Conservation (phyloP, 1,284 basidiomycete genomes). For the Volvariella volvacea region DNA sequence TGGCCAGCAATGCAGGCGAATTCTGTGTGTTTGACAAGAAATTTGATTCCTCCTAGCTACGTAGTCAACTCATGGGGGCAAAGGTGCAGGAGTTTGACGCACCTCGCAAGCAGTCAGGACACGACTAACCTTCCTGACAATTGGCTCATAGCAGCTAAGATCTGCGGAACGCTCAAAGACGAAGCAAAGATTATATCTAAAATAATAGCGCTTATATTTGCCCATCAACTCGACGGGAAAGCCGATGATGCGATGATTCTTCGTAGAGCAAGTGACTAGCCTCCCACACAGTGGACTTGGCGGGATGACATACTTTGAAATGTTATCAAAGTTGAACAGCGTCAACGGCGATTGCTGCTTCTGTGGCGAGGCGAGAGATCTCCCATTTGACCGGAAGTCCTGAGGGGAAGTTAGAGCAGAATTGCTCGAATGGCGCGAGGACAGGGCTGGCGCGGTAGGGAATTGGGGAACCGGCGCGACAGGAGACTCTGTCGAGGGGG, state of each 20-base stretch:
- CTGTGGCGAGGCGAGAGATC: conserved; percentile 39
- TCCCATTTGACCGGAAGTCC: conserved; percentile 33
- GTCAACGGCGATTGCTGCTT: conserved; percentile 43
- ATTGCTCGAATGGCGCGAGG: conserved; percentile 38
- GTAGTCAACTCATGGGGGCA: not conserved
- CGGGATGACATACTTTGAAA: conserved; percentile 94
- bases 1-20: conserved; percentile 70
- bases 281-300: conserved; percentile 82
- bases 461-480: conserved; percentile 16
- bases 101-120: conserved; percentile 88
- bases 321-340: conserved; percentile 87
- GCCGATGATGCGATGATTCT: conserved; percentile 77
- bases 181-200: conserved; percentile 94
- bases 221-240: conserved; percentile 77
- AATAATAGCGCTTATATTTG: conserved; percentile 62
- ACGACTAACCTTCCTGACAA: conserved; percentile 91
- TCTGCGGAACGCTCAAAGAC: conserved; percentile 91
- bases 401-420: conserved; percentile 36
- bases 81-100: conserved; percentile 18
- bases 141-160: conserved; percentile 90
- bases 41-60: conserved; percentile 73
- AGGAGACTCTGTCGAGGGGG: conserved; percentile 32
- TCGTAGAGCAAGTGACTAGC: conserved; percentile 75
- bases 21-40: conserved; percentile 79
- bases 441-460: conserved; percentile 18